These are phyloP conservation scores for Trametopsis cervina DNA, from an alignment of 768 basidiomycete genomes.

Conservation along the genomic window DNA sequence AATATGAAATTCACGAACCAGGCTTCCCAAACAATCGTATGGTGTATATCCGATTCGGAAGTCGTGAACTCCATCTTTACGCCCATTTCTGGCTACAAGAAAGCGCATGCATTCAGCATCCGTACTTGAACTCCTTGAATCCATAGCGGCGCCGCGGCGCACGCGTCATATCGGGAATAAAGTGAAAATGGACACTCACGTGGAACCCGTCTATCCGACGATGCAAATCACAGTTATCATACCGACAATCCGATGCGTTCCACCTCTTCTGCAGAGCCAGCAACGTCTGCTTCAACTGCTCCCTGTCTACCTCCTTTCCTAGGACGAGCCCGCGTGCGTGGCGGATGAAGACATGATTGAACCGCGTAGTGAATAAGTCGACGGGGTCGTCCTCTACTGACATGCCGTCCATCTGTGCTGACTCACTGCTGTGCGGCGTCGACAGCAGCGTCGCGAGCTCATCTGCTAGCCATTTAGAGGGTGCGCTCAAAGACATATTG, in stretches of 20 bases:
- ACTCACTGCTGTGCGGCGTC: slow-evolving; percentile 3
- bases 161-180: too few relatives aligned
- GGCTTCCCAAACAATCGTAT: slow-evolving; percentile 7
- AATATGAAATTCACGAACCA: slow-evolving; percentile 4
- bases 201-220: slow-evolving; percentile 12
- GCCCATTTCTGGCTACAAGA: slow-evolving; percentile 12
- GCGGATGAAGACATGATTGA: slow-evolving; percentile 8
- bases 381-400: slow-evolving; percentile 4
- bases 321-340: slow-evolving; percentile 8
- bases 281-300: slow-evolving; percentile 10
- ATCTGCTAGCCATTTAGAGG: slow-evolving; percentile 12
- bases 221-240: background rate
- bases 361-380: slow-evolving; percentile 12
- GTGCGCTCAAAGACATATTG: slow-evolving; percentile 8
- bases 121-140: too few relatives aligned
- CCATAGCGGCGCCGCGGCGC: too few relatives aligned
- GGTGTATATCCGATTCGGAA: background rate
- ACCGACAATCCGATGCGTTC: slow-evolving; percentile 9
- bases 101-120: too few relatives aligned
- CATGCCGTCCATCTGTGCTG: background rate
- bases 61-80: slow-evolving; percentile 9
- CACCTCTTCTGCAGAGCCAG: slow-evolving; percentile 10
- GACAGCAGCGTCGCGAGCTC: slow-evolving; percentile 8
- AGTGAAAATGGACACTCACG: slow-evolving; percentile 1
- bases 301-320: slow-evolving; percentile 7